These are phyloP conservation scores for Carnegiea gigantea DNA, from an alignment of 179 eudicot species.

Conservation along the genomic window DNA sequence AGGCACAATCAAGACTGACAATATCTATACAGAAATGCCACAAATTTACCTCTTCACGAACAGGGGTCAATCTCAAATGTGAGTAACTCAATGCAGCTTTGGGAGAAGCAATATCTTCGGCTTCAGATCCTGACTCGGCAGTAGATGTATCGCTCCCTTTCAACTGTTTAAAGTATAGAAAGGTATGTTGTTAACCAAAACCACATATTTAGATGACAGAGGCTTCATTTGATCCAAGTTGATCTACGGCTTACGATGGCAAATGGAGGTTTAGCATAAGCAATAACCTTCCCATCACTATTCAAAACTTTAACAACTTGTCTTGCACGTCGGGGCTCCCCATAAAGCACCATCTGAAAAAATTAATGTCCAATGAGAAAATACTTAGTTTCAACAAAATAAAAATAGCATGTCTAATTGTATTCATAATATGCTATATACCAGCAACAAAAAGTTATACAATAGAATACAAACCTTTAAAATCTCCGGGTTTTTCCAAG, in stretches of 20 bases:
- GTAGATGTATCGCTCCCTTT: slow-evolving; percentile 92
- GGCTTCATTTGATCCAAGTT: slow-evolving; percentile 1
- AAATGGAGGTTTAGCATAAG: slow-evolving; percentile 80
- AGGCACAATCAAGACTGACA: background rate
- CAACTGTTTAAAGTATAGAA: slow-evolving; percentile 47
- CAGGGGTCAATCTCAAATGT: slow-evolving; percentile 87
- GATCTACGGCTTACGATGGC: slow-evolving; percentile 48
- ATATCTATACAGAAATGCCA: background rate
- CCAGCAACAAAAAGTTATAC: background rate
- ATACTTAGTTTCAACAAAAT: background rate
- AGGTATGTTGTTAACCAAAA: slow-evolving; percentile 6
- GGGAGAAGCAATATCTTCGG: slow-evolving; percentile 92
- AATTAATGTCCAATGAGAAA: slow-evolving; percentile 8
- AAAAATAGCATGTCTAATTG: background rate
- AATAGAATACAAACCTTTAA: slow-evolving; percentile 50
- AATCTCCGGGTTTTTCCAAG: slow-evolving; percentile 88
- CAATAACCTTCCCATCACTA: slow-evolving; percentile 92
- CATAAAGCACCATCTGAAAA: slow-evolving; percentile 78
- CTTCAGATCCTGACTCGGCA: slow-evolving; percentile 98
- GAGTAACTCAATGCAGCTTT: slow-evolving; percentile 69
- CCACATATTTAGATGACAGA: background rate
- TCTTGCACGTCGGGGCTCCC: slow-evolving; percentile 74
- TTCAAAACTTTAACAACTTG: slow-evolving; percentile 87
- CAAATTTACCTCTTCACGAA: slow-evolving; percentile 84
- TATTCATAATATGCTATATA: background rate